Evolutionary conservation across 192 early-diverging fungal species (phyloP), one percentile per base, ranked within the genome.

Genomic region (Coemansia aciculifera): DNA sequence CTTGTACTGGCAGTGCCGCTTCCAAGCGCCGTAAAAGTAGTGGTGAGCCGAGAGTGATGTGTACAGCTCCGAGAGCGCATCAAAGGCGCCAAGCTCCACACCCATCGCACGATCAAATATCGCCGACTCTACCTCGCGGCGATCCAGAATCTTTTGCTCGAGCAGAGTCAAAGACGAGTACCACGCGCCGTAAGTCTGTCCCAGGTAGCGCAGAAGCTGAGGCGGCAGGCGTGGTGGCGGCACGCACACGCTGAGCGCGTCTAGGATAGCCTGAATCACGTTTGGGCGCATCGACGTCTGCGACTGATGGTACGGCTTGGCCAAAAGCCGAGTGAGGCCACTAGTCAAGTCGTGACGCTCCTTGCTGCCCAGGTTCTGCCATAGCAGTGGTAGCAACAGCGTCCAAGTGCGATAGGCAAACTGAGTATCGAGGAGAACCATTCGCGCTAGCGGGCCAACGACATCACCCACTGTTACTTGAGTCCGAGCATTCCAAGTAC

Each of bases 181-280:
- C 96, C 96, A 98, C 1, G 95, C 95, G 64, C 95, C 89, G 80
- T 93, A 94, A 2, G 87, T 86, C 71, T 92, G 92, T n/a, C 93
- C 95, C 27, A 98, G 85, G 71, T 95, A 96, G 51, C 91, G 93
- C 48, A 99, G 84, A 32, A 99, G 86, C 69, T 96, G 94, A 19
- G 98, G 96, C 9, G 98, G 94, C 17, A 99, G 80, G 37, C 88
- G 87, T 24, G 95, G 89, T 5, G 83, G 34, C 2, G 94, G 90
- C 0, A 83, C 56, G 59, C 92, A 95, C 15, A 82, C 84, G 54
- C 89, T 89, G 64, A 96, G 89, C 49, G 92, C 95, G 1, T 97
- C 92, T 19, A 99, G 72, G 3, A 99, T 74, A 3, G 93, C 90
- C 70, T 96, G 95, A 23, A 99, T 90, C 3, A 98, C 94, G 77